A percentile compares a stretch with the other conserved stretches of the same genome.
Evolutionary conservation across 2,329 filamentous ascomycete species (phyloP).

Genomic region (Ilyonectria robusta): DNA sequence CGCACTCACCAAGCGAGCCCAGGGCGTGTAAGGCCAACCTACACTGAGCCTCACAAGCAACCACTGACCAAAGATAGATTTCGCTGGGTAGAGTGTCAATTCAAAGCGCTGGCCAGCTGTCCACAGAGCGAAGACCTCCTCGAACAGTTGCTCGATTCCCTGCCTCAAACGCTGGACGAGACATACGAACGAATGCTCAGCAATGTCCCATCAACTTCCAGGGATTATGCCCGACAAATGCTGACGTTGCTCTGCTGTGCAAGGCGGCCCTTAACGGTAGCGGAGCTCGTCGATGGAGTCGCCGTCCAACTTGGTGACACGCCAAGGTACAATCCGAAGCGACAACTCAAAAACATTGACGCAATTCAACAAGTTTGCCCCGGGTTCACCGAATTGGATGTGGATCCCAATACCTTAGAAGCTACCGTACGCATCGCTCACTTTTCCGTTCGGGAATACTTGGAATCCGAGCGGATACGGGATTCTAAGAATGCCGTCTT

Average conservation of each 20-base stretch:
- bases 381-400: conserved; percentile 11
- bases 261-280: conserved; percentile 6
- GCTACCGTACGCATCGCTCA: conserved; percentile 19
- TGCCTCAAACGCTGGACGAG: conserved; percentile 45
- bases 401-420: background rate
- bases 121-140: conserved; percentile 22
- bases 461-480: conserved; percentile 22
- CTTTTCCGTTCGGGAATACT: conserved; percentile 31
- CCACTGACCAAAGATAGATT: conserved; percentile 35
- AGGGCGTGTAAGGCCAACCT: conserved; percentile 8
- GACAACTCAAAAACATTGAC: background rate
- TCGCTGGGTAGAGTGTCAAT: conserved; percentile 41
- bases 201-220: background rate
- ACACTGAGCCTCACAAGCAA: background rate
- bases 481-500: background rate
- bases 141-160: conserved; percentile 43
- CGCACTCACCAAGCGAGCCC: background rate
- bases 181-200: conserved; percentile 42
- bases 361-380: conserved; percentile 24
- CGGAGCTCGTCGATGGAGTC: conserved; percentile 2
- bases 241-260: conserved; percentile 18
- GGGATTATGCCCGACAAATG: conserved; percentile 9
- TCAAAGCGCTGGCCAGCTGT: conserved; percentile 31
- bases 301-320: conserved; percentile 2
- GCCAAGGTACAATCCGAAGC: conserved; percentile 14